Evolutionary conservation across 2,329 filamentous ascomycete genomes (phyloP).

Genomic region (Fusarium compactum): DNA sequence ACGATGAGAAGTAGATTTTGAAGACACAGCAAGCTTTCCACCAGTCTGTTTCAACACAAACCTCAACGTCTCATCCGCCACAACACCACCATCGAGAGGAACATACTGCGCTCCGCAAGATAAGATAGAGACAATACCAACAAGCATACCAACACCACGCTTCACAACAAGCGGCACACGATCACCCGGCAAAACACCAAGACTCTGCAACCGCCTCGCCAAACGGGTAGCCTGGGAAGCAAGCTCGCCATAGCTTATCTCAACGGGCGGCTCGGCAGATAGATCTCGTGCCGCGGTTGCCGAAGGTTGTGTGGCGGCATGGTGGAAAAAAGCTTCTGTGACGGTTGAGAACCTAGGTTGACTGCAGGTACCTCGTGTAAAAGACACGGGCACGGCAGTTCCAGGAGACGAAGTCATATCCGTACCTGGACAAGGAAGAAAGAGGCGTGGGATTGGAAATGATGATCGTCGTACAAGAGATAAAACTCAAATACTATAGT

Average conservation of each 20-base stretch:
- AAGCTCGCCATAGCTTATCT: constrained; percentile 61
- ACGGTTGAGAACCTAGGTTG: constrained; percentile 48
- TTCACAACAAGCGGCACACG: constrained; percentile 67
- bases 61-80: constrained; percentile 60
- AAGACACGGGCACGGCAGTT: constrained; percentile 35
- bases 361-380: constrained; percentile 36
- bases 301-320: constrained; percentile 54
- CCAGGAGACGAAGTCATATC: constrained; percentile 25
- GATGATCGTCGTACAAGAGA: constrained; percentile 32
- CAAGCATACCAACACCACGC: constrained; percentile 67
- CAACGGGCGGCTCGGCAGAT: constrained; percentile 44
- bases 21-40: constrained; percentile 59
- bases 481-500: constrained; percentile 32
- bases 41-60: constrained; percentile 63
- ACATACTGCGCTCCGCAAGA: constrained; percentile 70
- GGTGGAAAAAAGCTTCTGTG: constrained; percentile 53
- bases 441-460: constrained; percentile 15
- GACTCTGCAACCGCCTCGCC: constrained; percentile 53
- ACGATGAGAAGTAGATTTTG: constrained; percentile 52
- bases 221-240: constrained; percentile 52
- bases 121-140: constrained; percentile 67
- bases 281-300: constrained; percentile 55
- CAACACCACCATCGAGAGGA: constrained; percentile 68
- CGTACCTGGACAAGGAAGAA: neutral
- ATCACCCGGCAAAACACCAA: constrained; percentile 59